These are phyloP conservation scores for Excoecaria agallocha DNA, from an alignment of 345 rosid genomes.

Conservation along the genomic window DNA sequence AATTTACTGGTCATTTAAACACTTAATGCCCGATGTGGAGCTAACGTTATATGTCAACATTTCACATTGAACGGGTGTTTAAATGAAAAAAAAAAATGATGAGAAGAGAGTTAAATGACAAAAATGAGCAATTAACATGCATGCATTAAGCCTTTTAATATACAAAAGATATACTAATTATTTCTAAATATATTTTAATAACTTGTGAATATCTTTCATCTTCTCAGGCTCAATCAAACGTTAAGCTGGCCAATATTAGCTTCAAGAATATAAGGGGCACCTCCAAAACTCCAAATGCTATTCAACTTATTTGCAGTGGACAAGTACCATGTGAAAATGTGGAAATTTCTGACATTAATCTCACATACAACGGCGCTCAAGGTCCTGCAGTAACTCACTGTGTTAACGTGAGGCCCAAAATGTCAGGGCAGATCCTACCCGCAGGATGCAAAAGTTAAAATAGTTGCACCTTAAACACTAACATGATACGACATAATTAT, in stretches of 20 bases:
- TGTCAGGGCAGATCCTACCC: not conserved
- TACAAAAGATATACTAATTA: no score
- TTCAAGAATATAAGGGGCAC: not conserved
- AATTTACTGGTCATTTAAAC: no score
- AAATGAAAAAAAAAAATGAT: no score
- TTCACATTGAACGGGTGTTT: no score
- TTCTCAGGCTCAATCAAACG: not conserved
- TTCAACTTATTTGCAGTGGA: not conserved
- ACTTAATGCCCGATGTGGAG: no score
- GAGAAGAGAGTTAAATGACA: no score
- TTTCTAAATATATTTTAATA: no score
- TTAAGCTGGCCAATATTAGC: not conserved
- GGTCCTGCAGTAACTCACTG: not conserved
- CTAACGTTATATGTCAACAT: no score
- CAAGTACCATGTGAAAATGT: conserved; percentile 3
- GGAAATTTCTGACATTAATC: not conserved
- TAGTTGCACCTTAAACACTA: no score
- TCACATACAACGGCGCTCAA: not conserved
- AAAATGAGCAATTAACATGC: no score
- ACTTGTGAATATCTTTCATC: not conserved
- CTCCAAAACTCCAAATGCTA: not conserved
- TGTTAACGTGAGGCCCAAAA: not conserved
- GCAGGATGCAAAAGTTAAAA: not conserved
- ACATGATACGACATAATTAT: no score
- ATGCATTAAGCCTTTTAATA: no score